Conservation (phyloP, 2,329 filamentous ascomycete species). For the Sclerotinia spermophila region DNA sequence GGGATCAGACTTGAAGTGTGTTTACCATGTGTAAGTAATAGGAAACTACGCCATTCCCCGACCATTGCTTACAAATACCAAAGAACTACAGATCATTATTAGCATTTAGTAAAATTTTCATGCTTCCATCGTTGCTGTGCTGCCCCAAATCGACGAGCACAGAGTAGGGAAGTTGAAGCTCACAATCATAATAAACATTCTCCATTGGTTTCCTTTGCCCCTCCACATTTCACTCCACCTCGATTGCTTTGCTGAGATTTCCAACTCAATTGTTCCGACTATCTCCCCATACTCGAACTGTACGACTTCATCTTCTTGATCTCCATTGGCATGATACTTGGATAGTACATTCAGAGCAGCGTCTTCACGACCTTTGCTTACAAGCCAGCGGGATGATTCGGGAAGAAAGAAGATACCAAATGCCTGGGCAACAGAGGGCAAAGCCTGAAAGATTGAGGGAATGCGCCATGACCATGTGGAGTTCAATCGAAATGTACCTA, state of each 20-base stretch:
- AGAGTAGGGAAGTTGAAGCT: background rate
- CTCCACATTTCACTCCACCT: slow-evolving; percentile 22
- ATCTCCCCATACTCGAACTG: slow-evolving; percentile 40
- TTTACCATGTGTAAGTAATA: slow-evolving; percentile 40
- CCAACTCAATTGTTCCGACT: slow-evolving; percentile 20
- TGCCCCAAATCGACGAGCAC: background rate
- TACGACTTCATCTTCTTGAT: slow-evolving; percentile 46
- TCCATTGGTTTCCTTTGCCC: slow-evolving; percentile 21
- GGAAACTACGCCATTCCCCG: slow-evolving; percentile 26
- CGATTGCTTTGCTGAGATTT: slow-evolving; percentile 39
- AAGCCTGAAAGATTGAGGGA: slow-evolving; percentile 23
- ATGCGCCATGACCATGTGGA: slow-evolving; percentile 27
- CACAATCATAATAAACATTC: slow-evolving; percentile 22
- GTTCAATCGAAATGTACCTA: slow-evolving; percentile 18
- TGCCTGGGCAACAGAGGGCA: slow-evolving; percentile 30
- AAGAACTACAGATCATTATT: slow-evolving; percentile 16
- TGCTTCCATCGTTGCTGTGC: background rate
- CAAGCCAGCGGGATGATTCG: slow-evolving; percentile 58
- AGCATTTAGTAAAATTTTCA: background rate
- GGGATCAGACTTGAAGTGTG: background rate
- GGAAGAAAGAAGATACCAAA: slow-evolving; percentile 51
- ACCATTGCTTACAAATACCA: slow-evolving; percentile 28
- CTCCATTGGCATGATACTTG: slow-evolving; percentile 53
- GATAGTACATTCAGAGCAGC: slow-evolving; percentile 50
- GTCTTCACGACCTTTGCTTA: slow-evolving; percentile 49